Evolutionary conservation across 345 rosid genomes (phyloP).

Genomic region (Erucastrum elatum): DNA sequence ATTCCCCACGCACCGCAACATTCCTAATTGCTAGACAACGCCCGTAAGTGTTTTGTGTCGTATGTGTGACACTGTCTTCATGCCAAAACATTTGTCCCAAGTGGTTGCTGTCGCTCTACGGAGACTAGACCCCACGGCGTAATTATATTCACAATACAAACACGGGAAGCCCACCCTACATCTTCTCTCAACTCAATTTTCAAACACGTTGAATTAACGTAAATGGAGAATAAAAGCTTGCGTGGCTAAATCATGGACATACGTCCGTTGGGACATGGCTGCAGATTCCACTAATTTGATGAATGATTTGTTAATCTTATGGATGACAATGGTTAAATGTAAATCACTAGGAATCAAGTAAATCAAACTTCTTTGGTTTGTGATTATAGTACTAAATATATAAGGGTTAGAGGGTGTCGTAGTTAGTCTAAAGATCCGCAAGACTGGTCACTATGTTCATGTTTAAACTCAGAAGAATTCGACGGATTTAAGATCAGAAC

Average conservation of each 20-base stretch:
- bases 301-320: neutral
- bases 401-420: neutral
- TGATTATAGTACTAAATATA: neutral
- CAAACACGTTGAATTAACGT: slow-evolving; percentile 5
- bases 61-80: slow-evolving; percentile 3
- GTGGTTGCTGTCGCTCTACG: slow-evolving; percentile 23
- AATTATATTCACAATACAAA: slow-evolving; percentile 7
- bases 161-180: slow-evolving; percentile 28
- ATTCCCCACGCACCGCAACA: neutral
- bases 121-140: slow-evolving; percentile 31
- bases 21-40: neutral
- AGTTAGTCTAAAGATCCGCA: neutral
- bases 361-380: neutral
- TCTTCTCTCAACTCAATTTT: slow-evolving; percentile 13
- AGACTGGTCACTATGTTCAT: neutral
- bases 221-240: neutral
- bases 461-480: neutral
- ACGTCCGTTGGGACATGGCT: neutral
- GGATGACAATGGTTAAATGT: neutral
- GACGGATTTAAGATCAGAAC: neutral
- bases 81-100: neutral
- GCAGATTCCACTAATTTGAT: neutral
- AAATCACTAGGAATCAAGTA: neutral
- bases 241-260: slow-evolving; percentile 17
- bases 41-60: neutral